These are phyloP conservation scores for Scedosporium apiospermum DNA, from an alignment of 2,329 filamentous ascomycete species.

Conservation along the genomic window DNA sequence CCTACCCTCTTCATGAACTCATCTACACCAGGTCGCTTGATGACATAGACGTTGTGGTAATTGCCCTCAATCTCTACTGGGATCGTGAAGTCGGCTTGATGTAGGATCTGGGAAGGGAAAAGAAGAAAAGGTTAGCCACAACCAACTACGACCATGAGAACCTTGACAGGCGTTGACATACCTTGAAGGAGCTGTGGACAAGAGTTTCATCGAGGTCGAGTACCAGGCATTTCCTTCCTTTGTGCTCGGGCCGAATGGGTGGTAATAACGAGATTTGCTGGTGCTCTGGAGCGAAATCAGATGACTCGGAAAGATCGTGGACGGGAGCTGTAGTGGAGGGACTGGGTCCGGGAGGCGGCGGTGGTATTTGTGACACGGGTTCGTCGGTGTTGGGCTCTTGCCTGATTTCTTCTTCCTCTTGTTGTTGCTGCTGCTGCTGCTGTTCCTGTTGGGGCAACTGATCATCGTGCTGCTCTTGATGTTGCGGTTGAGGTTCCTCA, in stretches of 20 bases:
- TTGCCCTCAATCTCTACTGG: constrained; percentile 98
- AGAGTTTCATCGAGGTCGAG: constrained; percentile 93
- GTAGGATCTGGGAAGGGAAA: constrained; percentile 61
- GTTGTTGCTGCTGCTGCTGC: constrained; percentile 10
- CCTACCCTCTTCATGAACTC: constrained; percentile 98
- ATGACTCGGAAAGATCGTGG: constrained; percentile 22
- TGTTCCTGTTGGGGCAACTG: constrained; percentile 19
- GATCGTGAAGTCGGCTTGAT: constrained; percentile 98
- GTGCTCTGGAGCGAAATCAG: constrained; percentile 20
- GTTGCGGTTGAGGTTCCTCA: constrained; percentile 23
- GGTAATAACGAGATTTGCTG: constrained; percentile 67
- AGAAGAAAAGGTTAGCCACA: constrained; percentile 6
- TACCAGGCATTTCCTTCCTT: constrained; percentile 87
- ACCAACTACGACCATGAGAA: neutral
- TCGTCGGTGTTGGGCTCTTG: constrained; percentile 15
- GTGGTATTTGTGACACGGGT: constrained; percentile 29
- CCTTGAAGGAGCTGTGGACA: constrained; percentile 98
- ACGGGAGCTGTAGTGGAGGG: constrained; percentile 24
- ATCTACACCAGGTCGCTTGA: constrained; percentile 97
- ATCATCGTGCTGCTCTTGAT: neutral
- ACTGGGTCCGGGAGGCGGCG: constrained; percentile 35
- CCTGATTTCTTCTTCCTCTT: neutral
- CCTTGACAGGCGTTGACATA: constrained; percentile 25
- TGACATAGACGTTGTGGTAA: constrained; percentile 98
- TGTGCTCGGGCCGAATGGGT: constrained; percentile 68